Percentiles rank a stretch among this genome's conserved stretches.
Conservation (phyloP, 495 filamentous ascomycete genomes). For the Aspergillus ostianus region DNA sequence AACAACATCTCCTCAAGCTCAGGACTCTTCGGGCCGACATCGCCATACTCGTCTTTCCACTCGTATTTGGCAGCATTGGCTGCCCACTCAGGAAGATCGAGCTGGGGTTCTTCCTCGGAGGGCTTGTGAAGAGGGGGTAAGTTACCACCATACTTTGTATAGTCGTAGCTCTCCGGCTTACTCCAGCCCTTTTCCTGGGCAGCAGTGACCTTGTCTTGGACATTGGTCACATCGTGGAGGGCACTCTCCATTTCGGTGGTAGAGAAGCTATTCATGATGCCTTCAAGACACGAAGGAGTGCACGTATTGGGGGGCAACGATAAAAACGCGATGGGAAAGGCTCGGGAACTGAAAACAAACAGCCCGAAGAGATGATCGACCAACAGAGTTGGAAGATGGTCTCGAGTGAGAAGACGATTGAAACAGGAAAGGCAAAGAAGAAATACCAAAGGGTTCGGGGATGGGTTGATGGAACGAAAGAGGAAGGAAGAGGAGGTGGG, state of each 20-base stretch:
- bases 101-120: constrained; percentile 16
- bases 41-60: constrained; percentile 82
- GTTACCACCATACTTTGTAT: constrained; percentile 43
- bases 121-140: constrained; percentile 32
- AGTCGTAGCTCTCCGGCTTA: constrained; percentile 51
- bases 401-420: background rate
- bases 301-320: constrained; percentile 6
- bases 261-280: constrained; percentile 25
- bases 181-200: constrained; percentile 54
- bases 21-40: constrained; percentile 68
- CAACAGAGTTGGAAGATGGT: no score
- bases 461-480: background rate
- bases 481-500: constrained; percentile 9
- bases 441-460: background rate
- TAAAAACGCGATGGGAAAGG: constrained; percentile 3
- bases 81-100: constrained; percentile 47
- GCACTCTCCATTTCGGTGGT: constrained; percentile 24
- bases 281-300: background rate
- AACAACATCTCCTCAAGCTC: constrained; percentile 76
- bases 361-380: no score
- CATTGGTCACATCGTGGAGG: constrained; percentile 35
- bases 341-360: background rate
- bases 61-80: constrained; percentile 68
- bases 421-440: background rate
- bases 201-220: constrained; percentile 25